phyloP scores from a whole-genome alignment of 75 land plant genomes.

The Pinus albicaulis region DNA sequence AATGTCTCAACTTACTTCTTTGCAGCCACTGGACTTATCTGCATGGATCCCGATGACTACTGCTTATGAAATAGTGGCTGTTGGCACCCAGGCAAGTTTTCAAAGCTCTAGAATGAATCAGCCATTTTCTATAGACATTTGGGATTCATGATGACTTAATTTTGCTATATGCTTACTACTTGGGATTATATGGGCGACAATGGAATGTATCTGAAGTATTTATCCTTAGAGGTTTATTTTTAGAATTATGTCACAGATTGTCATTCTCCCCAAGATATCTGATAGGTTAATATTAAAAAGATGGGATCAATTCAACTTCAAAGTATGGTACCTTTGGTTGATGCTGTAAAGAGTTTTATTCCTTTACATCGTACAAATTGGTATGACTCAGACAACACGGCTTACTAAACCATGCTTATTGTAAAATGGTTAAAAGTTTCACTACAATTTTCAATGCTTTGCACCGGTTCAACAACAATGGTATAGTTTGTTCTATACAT shows the following conservation, averaged over 20 bases:
- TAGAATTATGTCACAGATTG: background rate
- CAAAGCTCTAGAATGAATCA: background rate
- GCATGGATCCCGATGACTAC: conserved; percentile 39
- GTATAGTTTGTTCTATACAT: background rate
- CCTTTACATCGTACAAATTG: background rate
- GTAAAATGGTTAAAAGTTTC: background rate
- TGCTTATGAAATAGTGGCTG: conserved; percentile 33
- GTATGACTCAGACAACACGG: background rate
- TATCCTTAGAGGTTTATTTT: background rate
- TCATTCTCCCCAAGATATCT: background rate
- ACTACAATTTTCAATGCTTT: background rate
- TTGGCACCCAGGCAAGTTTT: conserved; percentile 37
- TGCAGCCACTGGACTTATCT: conserved; percentile 36
- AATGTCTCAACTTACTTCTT: background rate
- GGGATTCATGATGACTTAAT: background rate
- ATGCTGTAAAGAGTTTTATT: background rate
- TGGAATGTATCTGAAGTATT: background rate
- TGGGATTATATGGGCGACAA: background rate
- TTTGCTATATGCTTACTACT: background rate
- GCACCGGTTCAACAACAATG: background rate
- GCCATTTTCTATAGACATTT: background rate
- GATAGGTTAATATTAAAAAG: background rate
- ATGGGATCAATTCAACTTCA: conserved; percentile 3
- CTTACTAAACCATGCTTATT: background rate
- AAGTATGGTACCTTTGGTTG: background rate